Evolutionary conservation across 202 grass and related monocot species (phyloP), one percentile per base, ranked within the genome.

Genomic region (Musa balbisiana): DNA sequence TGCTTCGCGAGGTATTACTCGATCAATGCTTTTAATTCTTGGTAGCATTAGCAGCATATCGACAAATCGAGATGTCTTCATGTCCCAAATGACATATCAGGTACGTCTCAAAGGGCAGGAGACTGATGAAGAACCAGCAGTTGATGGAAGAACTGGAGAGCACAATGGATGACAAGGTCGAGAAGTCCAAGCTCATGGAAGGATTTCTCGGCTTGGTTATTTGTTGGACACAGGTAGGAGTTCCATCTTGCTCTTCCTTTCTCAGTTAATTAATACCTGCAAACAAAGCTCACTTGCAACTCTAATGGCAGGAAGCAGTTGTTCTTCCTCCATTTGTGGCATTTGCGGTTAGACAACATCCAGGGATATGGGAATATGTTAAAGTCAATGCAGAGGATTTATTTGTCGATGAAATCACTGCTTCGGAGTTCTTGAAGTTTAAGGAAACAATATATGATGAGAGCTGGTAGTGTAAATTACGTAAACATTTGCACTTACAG

Each of bases 361-460:
- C 91, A 67, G 91, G 95, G 64, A 85, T 98, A 64, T 98, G 95
- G 95, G 95, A 94, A 82, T 87, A 89, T 9, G 88, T 98, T 19
- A 98, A 90, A 64, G 82, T 98, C 76, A 87, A 90, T 12, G 85
- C 95, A 2, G 86, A 88, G 5, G 87, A 98, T 83, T 85, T 98
- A 64, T 85, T 83, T 0, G 95, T 93, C 25, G 77, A 98, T 71
- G 88, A 83, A 74, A 90, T 98, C 65, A 94, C 95, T 27, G 51
- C 87, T 2, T 88, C 88, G 0, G 91, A 94, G 21, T 98, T 94
- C 69, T 77, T 98, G 15, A 92, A 98, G 80, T 94, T 81, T 83
- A 98, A 98, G 82, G 95, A 98, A 80, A 85, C 81, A 20, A 76
- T 98, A 64, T 94, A 86, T 76, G 91, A 94, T 73, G 91, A 98